Percentiles rank a stretch among this genome's conserved stretches.
These are phyloP conservation scores for Choricystis sp. DNA, from an alignment of 139 green algal species.

Conservation along the genomic window DNA sequence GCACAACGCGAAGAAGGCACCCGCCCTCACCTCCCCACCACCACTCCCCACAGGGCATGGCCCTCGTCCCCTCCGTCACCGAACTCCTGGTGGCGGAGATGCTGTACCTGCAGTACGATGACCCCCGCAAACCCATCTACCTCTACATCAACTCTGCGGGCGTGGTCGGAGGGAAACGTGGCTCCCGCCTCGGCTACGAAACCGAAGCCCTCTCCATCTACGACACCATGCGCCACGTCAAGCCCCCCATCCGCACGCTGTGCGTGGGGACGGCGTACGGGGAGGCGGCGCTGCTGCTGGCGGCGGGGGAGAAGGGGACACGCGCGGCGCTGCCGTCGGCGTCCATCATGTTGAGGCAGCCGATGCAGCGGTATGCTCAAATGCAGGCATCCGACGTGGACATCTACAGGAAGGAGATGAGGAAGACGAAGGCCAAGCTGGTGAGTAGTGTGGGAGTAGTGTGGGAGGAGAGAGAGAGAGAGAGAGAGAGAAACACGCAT, in stretches of 20 bases:
- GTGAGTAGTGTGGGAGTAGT: too few relatives aligned
- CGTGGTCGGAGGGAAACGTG: constrained; percentile 66
- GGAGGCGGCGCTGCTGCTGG: constrained; percentile 89
- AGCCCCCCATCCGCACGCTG: constrained; percentile 72
- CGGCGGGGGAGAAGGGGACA: constrained; percentile 73
- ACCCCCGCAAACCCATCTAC: constrained; percentile 58
- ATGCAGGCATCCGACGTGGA: constrained; percentile 94
- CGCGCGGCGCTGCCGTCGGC: constrained; percentile 78
- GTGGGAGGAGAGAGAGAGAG: too few relatives aligned
- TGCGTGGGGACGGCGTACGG: constrained; percentile 89
- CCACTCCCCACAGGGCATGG: constrained; percentile 53
- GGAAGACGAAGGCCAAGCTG: constrained; percentile 75
- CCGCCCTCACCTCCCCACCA: not conserved
- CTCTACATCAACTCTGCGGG: constrained; percentile 99
- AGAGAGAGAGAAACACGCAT: not conserved
- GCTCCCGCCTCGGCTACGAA: constrained; percentile 91
- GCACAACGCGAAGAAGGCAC: too few relatives aligned
- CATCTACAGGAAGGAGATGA: constrained; percentile 84
- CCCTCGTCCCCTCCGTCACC: constrained; percentile 71
- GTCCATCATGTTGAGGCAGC: constrained; percentile 95
- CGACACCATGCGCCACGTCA: constrained; percentile 89
- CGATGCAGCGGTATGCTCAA: constrained; percentile 68
- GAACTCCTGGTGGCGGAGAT: constrained; percentile 80
- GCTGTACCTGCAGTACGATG: constrained; percentile 66
- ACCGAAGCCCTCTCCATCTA: constrained; percentile 96